These are phyloP conservation scores for Pseudogymnoascus sp. DNA, from an alignment of 2,329 filamentous ascomycete species.

Conservation along the genomic window DNA sequence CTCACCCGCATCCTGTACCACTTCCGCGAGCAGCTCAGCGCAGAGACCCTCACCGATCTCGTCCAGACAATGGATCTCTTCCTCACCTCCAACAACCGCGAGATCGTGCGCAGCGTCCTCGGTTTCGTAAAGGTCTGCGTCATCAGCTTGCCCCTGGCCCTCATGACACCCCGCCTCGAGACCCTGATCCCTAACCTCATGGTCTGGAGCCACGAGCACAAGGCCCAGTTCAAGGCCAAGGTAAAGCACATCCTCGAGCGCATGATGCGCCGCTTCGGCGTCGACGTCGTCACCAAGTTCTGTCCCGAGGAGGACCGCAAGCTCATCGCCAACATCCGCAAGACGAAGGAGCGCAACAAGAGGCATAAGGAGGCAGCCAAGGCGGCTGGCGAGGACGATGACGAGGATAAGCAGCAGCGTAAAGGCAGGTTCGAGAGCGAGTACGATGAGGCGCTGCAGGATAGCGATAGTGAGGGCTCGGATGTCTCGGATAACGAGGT, in stretches of 20 bases:
- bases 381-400: constrained; percentile 47
- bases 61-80: constrained; percentile 95
- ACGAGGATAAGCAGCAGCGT: constrained; percentile 42
- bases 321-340: constrained; percentile 87
- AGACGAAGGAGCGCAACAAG: constrained; percentile 86
- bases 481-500: constrained; percentile 55
- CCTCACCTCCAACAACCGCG: constrained; percentile 89
- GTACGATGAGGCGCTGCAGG: constrained; percentile 90
- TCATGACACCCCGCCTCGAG: constrained; percentile 69
- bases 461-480: constrained; percentile 47
- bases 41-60: constrained; percentile 67
- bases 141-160: constrained; percentile 69
- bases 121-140: constrained; percentile 96
- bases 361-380: constrained; percentile 69
- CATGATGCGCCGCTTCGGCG: constrained; percentile 85
- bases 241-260: constrained; percentile 97
- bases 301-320: constrained; percentile 84
- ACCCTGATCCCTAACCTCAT: constrained; percentile 82
- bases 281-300: constrained; percentile 66
- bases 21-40: constrained; percentile 63
- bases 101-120: constrained; percentile 89
- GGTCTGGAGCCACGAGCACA: constrained; percentile 96
- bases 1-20: constrained; percentile 89
- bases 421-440: constrained; percentile 75
- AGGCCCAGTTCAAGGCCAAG: constrained; percentile 92